Evolutionary conservation across 78 protist genomes (phyloP), one percentile per base, ranked within the genome.

Genomic region (Dictyostelium intermedium): DNA sequence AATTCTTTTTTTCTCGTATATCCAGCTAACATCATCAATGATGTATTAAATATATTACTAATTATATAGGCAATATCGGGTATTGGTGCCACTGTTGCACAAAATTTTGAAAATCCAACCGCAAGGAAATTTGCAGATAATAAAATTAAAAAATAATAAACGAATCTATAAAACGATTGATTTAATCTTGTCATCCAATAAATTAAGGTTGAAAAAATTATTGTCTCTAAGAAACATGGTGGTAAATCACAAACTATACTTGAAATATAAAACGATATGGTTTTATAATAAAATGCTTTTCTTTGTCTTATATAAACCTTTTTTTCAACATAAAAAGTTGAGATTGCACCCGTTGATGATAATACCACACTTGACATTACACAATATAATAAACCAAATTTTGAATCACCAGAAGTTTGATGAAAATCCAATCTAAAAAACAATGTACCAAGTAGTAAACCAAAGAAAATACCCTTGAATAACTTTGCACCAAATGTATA

Each of bases 201-300:
- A 13, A 74, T 27, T 2, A 87, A 2, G 3, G 92, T 66, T 1
- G 11, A 43, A 5, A 53, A 56, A 2, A 78, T n/a, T 0, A 74
- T 25, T 1, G 41, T 77, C 3, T 87, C 92, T 9, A 77, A 30
- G 2, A 87, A 2, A 5, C 20, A 27, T 37, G 53, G 63, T 25
- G 84, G 83, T 41, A 87, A 3, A 25, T 72, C 43, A 41, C 84
- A 39, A n/a, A 87, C 27, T 11, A 53, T 32, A 35, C 41, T 34
- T 20, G 76, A 23, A 2, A 87, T 1, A 2, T 63, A 45, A 20
- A 45, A 87, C 1, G 92, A 27, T 27, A 53, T 1, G 7, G 76
- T 81, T 10, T 73, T 11, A 70, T 87, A 87, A 34, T 87, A 77
- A 50, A 45, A 11, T 82, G 27, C 14, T 23, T 82, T 70, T 87